A percentile compares a stretch with the other conserved stretches of the same genome.
phyloP scores from a whole-genome alignment of 179 eudicot species.

The Camellia oleifera region DNA sequence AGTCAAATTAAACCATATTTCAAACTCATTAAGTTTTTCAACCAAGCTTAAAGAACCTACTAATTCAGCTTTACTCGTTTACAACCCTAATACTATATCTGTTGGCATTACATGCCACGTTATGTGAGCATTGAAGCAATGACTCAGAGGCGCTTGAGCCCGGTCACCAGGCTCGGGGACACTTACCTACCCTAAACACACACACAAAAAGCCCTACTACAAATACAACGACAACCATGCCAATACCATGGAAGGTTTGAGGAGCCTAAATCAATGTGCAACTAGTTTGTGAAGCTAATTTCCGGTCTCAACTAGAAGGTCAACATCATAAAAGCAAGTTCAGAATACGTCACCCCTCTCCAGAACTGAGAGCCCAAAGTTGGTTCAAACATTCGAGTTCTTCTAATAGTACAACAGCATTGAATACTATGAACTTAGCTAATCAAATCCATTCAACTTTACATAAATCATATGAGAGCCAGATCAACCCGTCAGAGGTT shows the following conservation, averaged over 20 bases:
- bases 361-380: background rate
- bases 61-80: too few relatives aligned
- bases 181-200: too few relatives aligned
- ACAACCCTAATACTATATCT: too few relatives aligned
- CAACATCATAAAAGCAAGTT: slow-evolving; percentile 9
- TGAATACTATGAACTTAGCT: slow-evolving; percentile 1
- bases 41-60: too few relatives aligned
- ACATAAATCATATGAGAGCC: slow-evolving; percentile 5
- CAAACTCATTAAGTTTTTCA: too few relatives aligned
- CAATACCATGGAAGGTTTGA: background rate
- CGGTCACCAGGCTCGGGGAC: too few relatives aligned
- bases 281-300: background rate
- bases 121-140: too few relatives aligned
- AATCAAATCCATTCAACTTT: slow-evolving; percentile 16
- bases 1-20: too few relatives aligned
- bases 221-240: too few relatives aligned
- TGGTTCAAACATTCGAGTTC: background rate
- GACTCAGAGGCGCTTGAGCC: too few relatives aligned
- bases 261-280: background rate
- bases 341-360: background rate
- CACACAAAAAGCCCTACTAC: too few relatives aligned
- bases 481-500: background rate
- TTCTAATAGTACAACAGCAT: slow-evolving; percentile 22
- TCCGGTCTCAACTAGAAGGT: slow-evolving; percentile 12
- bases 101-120: too few relatives aligned